These are phyloP conservation scores for Globisporangium okanoganense DNA, from an alignment of 352 stramenopile species.

Conservation along the genomic window DNA sequence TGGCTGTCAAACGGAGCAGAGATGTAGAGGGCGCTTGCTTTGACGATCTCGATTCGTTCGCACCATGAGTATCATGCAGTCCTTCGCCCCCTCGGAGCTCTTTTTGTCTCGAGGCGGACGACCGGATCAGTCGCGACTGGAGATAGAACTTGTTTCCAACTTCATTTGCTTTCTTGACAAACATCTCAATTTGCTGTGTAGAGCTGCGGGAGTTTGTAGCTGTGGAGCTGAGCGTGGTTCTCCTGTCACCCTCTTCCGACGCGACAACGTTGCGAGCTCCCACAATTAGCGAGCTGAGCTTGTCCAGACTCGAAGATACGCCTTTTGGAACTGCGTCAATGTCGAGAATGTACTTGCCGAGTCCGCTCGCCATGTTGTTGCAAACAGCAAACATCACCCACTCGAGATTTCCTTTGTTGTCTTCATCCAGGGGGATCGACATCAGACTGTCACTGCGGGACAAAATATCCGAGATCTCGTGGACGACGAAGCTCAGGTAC, in stretches of 20 bases:
- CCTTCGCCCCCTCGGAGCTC: background rate
- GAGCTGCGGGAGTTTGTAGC: constrained; percentile 10
- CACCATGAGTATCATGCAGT: background rate
- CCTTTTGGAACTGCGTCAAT: constrained; percentile 57
- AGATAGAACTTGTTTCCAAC: constrained; percentile 58
- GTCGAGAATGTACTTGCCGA: constrained; percentile 71
- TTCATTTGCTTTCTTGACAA: constrained; percentile 42
- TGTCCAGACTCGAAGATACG: constrained; percentile 65
- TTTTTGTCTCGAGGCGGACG: background rate
- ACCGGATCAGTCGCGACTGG: constrained; percentile 15
- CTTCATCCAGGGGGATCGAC: constrained; percentile 29
- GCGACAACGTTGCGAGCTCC: constrained; percentile 22
- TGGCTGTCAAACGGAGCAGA: constrained; percentile 9
- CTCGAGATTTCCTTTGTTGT: constrained; percentile 67
- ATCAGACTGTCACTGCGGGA: constrained; percentile 5
- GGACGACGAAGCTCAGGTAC: constrained; percentile 72
- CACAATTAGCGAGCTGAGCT: constrained; percentile 56
- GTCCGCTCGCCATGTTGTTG: constrained; percentile 59
- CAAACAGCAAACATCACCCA: constrained; percentile 77
- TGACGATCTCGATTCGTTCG: background rate
- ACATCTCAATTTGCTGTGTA: constrained; percentile 52
- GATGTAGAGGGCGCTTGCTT: constrained; percentile 5
- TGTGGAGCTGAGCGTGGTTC: background rate
- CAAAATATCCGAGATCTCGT: constrained; percentile 71
- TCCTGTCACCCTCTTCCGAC: background rate